phyloP scores from a whole-genome alignment of 805 yeast genomes.

The Lipomyces lipofer region DNA sequence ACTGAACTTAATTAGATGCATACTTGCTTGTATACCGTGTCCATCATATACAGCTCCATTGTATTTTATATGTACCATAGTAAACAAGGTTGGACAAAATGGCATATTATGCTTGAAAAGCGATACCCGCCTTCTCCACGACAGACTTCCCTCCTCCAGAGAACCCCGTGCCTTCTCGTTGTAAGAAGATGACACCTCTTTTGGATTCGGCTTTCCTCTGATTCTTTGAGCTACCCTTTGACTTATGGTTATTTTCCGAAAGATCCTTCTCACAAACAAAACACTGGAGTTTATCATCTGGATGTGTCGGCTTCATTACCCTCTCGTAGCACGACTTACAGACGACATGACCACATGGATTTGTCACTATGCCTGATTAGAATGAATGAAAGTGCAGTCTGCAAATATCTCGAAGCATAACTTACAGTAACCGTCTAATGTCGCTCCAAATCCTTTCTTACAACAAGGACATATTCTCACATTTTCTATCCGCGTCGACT shows the following conservation, averaged over 20 bases:
- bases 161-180: constrained; percentile 31
- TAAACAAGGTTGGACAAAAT: no score
- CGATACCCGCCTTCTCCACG: constrained; percentile 28
- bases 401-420: not conserved
- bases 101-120: constrained; percentile 27
- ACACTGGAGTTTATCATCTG: constrained; percentile 25
- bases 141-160: constrained; percentile 30
- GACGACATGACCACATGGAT: constrained; percentile 30
- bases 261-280: constrained; percentile 27
- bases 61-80: no score
- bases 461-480: constrained; percentile 31
- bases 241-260: not conserved
- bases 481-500: not conserved
- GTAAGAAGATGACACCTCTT: constrained; percentile 19
- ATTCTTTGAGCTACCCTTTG: constrained; percentile 5
- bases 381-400: not conserved
- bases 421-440: constrained; percentile 26
- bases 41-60: no score
- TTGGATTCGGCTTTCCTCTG: not conserved
- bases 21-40: no score
- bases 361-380: constrained; percentile 12
- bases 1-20: no score
- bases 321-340: constrained; percentile 28
- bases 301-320: constrained; percentile 22
- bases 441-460: constrained; percentile 20